Percentiles rank a stretch among this genome's conserved stretches.
These are phyloP conservation scores for Kuraishia cidri DNA, from an alignment of 805 yeast species.

Conservation along the genomic window DNA sequence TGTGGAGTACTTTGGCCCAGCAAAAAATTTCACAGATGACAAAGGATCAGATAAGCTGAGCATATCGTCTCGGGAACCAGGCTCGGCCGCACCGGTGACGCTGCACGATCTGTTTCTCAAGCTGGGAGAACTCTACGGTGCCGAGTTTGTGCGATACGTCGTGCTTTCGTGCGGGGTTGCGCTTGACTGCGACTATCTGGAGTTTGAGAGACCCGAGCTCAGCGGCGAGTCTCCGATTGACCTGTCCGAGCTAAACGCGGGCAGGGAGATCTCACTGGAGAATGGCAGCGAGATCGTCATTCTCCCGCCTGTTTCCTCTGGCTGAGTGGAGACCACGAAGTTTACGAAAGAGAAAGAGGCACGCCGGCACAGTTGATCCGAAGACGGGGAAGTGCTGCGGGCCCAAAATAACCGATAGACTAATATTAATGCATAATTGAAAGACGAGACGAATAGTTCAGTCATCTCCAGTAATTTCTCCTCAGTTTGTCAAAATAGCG, in stretches of 20 bases:
- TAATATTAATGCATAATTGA: too few species aligned
- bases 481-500: too few species aligned
- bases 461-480: too few species aligned
- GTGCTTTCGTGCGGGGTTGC: constrained; percentile 16
- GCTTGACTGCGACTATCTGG: constrained; percentile 16
- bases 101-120: not conserved
- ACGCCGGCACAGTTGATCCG: too few species aligned
- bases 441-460: too few species aligned
- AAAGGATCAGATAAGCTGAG: constrained; percentile 6
- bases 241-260: too few species aligned
- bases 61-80: constrained; percentile 1
- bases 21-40: constrained; percentile 15
- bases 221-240: too few species aligned
- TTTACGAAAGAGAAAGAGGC: too few species aligned
- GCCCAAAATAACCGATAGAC: too few species aligned
- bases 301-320: constrained; percentile 22
- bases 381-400: too few species aligned
- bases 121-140: constrained; percentile 6
- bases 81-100: not conserved
- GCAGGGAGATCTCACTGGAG: too few species aligned
- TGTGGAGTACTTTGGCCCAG: constrained; percentile 21
- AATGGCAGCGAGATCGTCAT: constrained; percentile 14
- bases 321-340: too few species aligned
- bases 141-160: constrained; percentile 12
- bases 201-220: constrained; percentile 5